These are phyloP conservation scores for Aspergillus aculeatinus DNA, from an alignment of 2,329 filamentous ascomycete genomes.

Conservation along the genomic window DNA sequence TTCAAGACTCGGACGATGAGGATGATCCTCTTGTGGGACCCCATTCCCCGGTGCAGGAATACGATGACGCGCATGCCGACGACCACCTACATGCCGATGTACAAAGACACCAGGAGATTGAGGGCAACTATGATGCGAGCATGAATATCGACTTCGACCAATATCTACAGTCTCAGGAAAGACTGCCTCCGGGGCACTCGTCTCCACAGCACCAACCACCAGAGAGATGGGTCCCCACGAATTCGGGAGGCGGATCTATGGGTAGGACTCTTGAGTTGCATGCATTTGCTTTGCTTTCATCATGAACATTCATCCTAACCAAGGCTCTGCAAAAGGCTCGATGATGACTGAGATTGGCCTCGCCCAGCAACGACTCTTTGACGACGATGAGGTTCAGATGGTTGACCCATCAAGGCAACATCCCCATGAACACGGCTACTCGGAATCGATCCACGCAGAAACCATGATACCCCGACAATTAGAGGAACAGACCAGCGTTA, in stretches of 20 bases:
- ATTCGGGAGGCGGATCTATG: slow-evolving; percentile 31
- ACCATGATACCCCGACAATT: not conserved
- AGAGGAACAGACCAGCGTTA: not conserved
- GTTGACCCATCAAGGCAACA: not conserved
- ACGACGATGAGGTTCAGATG: slow-evolving; percentile 29
- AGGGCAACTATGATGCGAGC: slow-evolving; percentile 19
- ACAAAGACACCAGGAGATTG: slow-evolving; percentile 1
- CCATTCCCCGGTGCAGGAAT: slow-evolving; percentile 20
- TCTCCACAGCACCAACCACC: slow-evolving; percentile 36
- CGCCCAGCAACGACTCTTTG: slow-evolving; percentile 33
- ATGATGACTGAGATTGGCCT: slow-evolving; percentile 38
- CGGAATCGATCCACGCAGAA: not conserved
- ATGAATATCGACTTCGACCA: slow-evolving; percentile 39
- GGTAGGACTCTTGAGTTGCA: slow-evolving; percentile 20
- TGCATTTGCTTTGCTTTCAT: not conserved
- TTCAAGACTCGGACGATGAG: slow-evolving; percentile 48
- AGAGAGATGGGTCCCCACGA: slow-evolving; percentile 36
- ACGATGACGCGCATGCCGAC: slow-evolving; percentile 10
- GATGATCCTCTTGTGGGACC: slow-evolving; percentile 36
- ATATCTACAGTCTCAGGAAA: slow-evolving; percentile 37
- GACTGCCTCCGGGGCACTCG: slow-evolving; percentile 16
- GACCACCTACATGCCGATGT: not conserved
- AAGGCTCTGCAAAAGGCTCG: slow-evolving; percentile 19
- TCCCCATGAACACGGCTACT: not conserved
- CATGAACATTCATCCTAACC: not conserved